Evolutionary conservation across 2,329 filamentous ascomycete genomes (phyloP), one percentile per base, ranked within the genome.

Genomic region (Ophiostoma sp.): DNA sequence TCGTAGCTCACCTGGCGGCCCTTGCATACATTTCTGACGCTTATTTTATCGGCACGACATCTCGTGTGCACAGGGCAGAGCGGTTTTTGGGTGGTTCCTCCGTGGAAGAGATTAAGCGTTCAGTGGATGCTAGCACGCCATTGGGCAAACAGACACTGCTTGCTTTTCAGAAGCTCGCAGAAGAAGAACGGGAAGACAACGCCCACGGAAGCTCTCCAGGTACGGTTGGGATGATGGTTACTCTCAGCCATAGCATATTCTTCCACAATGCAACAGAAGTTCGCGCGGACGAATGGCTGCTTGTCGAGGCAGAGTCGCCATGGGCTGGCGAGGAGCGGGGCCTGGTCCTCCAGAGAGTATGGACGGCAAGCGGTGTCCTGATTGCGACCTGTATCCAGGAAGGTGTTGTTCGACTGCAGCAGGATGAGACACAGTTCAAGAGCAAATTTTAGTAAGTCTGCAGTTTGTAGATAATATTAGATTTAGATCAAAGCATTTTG

Each of bases 21-120:
- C 86, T 99, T 75, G 95, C 95, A 28, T 98, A 98, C 84, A 93
- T 98, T 85, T 93, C 91, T 31, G 95, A 98, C 82, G 92, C 88
- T 79, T 95, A 93, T 83, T 98, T 99, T 82, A 94, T 98, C 81
- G 94, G 93, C 45, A 97, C 94, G 1, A 89, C 97, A 5, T 86
- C 91, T 25, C 89, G 93, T 19, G 91, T 94, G 66, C 94, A 97
- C 81, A 87, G 89, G 15, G 72, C 28, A 1, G 9, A 17, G 19
- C 70, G 70, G 1, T 73, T 75, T 17, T 15, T 31, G n/a, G 28
- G 69, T 15, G 17, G 31, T 0, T n/a, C 15, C 8, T 19, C 70
- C 17, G 33, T 69, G 1, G 2, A 36, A 2, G 12, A 45, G 0
- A 25, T 68, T 7, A 39, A 69, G 11, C 22, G 22, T 6, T n/a